Percentiles rank a stretch among this genome's conserved stretches.
Conservation (phyloP, 2,329 filamentous ascomycete species). For the Penicillium sp. region DNA sequence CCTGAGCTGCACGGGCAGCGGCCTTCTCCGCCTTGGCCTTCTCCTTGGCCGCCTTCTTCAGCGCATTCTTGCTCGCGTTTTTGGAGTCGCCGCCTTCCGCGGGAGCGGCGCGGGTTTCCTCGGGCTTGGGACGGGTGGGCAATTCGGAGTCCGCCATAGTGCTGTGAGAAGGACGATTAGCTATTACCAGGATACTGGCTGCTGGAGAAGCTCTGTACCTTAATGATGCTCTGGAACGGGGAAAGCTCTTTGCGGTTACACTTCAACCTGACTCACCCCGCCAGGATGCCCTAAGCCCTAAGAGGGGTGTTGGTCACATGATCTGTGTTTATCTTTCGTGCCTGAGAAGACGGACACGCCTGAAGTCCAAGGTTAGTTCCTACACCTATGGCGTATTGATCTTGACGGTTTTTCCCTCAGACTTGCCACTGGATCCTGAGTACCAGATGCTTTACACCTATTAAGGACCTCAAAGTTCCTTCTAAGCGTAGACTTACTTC, state of each 20-base stretch:
- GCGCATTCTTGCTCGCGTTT: constrained; percentile 64
- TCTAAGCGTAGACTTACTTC: not conserved
- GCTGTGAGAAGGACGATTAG: constrained; percentile 9
- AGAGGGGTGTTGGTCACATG: constrained; percentile 26
- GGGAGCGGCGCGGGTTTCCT: constrained; percentile 29
- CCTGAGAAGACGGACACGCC: not conserved
- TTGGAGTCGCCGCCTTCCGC: constrained; percentile 38
- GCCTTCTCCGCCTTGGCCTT: constrained; percentile 84
- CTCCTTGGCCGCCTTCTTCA: constrained; percentile 84
- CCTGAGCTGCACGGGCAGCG: constrained; percentile 63
- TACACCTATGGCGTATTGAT: not conserved
- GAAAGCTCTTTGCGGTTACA: constrained; percentile 7
- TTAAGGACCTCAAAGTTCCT: not conserved
- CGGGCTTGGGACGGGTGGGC: constrained; percentile 38
- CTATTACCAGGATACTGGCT: not conserved
- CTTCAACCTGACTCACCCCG: constrained; percentile 33
- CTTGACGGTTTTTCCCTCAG: not conserved
- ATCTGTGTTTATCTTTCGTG: constrained; percentile 1
- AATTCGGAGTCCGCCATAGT: constrained; percentile 39
- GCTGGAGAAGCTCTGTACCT: constrained; percentile 12
- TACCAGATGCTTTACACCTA: not conserved
- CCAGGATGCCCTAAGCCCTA: constrained; percentile 35
- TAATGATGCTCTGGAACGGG: constrained; percentile 16
- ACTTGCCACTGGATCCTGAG: not conserved
- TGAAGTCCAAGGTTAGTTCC: no score